phyloP scores from a whole-genome alignment of 176 grass and related monocot species.

The Phyllostachys edulis region DNA sequence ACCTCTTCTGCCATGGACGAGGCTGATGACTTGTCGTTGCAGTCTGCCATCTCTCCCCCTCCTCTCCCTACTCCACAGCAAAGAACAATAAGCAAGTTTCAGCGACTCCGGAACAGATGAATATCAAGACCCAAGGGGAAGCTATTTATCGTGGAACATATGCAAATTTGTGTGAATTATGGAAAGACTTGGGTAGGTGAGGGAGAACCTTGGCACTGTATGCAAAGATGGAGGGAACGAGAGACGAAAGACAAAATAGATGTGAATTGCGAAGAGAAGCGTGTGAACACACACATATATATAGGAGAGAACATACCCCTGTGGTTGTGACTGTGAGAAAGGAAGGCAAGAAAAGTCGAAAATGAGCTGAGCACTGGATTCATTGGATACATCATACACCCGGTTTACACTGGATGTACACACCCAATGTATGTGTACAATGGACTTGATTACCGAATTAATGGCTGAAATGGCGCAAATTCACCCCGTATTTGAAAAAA shows the following conservation, averaged over 20 bases:
- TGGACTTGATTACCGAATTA: no score
- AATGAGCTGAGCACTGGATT: not conserved
- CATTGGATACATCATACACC: not conserved
- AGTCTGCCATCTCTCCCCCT: conserved; percentile 54
- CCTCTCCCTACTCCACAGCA: conserved; percentile 35
- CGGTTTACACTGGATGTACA: not conserved
- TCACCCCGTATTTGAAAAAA: no score
- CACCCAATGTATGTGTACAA: not conserved
- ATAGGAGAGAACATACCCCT: not conserved
- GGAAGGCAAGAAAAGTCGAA: not conserved
- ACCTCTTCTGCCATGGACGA: conserved; percentile 44
- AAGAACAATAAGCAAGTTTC: not conserved
- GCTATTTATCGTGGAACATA: not conserved
- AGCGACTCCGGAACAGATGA: not conserved
- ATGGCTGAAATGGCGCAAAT: no score
- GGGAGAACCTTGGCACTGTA: conserved; percentile 45
- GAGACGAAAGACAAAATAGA: conserved; percentile 14
- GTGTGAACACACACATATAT: conserved; percentile 6
- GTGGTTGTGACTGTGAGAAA: not conserved
- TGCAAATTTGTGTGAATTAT: not conserved
- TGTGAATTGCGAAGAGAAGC: conserved; percentile 18
- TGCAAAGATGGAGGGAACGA: not conserved
- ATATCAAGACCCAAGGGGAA: not conserved
- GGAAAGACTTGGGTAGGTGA: conserved; percentile 39
- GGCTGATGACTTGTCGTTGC: conserved; percentile 34